Evolutionary conservation across 495 filamentous ascomycete genomes (phyloP).

Genomic region (Cladorrhinum samala): DNA sequence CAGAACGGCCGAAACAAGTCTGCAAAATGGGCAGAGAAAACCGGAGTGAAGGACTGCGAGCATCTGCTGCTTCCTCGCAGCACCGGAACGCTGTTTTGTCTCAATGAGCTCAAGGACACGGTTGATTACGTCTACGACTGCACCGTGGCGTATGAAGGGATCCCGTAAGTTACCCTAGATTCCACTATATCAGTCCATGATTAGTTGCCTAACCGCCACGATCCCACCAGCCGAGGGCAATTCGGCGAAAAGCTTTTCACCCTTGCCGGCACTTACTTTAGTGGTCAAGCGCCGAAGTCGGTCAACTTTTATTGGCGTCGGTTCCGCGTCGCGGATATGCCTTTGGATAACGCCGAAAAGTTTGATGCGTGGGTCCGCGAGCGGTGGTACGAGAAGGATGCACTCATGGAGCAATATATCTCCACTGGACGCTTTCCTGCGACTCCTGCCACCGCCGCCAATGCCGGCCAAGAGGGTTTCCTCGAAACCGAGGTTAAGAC

Average conservation of each 20-base stretch:
- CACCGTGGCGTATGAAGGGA: slow-evolving; percentile 77
- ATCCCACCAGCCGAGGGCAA: slow-evolving; percentile 48
- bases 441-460: slow-evolving; percentile 21
- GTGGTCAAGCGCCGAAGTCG: slow-evolving; percentile 71
- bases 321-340: slow-evolving; percentile 60
- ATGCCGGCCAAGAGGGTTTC: slow-evolving; percentile 32
- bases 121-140: slow-evolving; percentile 82
- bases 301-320: slow-evolving; percentile 83
- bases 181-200: background rate
- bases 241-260: slow-evolving; percentile 76
- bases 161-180: slow-evolving; percentile 50
- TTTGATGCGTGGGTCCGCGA: slow-evolving; percentile 71
- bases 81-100: slow-evolving; percentile 69
- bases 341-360: slow-evolving; percentile 51
- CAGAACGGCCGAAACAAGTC: slow-evolving; percentile 58
- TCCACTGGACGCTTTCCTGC: slow-evolving; percentile 63
- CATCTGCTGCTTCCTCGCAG: slow-evolving; percentile 68
- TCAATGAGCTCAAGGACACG: slow-evolving; percentile 62
- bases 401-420: slow-evolving; percentile 63
- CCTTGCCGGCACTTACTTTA: slow-evolving; percentile 63
- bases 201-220: slow-evolving; percentile 13
- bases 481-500: slow-evolving; percentile 46
- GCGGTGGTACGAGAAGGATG: slow-evolving; percentile 77
- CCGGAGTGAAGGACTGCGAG: slow-evolving; percentile 55
- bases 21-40: slow-evolving; percentile 63